These are phyloP conservation scores for Nemania bipapillata DNA, from an alignment of 2,329 filamentous ascomycete species.

Conservation along the genomic window DNA sequence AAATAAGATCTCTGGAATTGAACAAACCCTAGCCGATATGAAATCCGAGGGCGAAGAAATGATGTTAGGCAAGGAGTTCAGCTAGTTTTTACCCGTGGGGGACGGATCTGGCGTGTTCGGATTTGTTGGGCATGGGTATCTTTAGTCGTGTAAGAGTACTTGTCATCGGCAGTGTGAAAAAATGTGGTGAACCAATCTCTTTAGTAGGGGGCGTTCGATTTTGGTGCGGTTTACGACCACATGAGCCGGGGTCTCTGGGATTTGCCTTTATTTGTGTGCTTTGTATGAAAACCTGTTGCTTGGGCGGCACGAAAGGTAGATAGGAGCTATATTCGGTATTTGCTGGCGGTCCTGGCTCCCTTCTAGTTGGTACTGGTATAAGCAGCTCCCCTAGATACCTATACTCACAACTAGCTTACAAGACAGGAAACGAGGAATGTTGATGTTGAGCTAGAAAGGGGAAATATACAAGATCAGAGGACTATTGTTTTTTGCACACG, in stretches of 20 bases:
- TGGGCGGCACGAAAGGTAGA: background rate
- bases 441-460: background rate
- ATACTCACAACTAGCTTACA: conserved; percentile 24
- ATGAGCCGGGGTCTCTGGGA: conserved; percentile 36
- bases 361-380: conserved; percentile 27
- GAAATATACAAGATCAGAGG: conserved; percentile 54
- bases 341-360: conserved; percentile 6
- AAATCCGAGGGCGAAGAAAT: conserved; percentile 67
- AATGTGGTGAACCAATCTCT: conserved; percentile 5
- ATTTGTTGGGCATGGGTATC: conserved; percentile 22
- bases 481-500: conserved; percentile 67
- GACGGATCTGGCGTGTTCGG: conserved; percentile 5
- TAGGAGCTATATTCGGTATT: conserved; percentile 21
- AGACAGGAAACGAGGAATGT: background rate
- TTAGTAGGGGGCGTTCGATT: conserved; percentile 21
- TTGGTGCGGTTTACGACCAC: conserved; percentile 37
- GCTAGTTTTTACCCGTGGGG: conserved; percentile 44
- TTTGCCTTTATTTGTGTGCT: conserved; percentile 27
- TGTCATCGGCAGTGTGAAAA: conserved; percentile 19
- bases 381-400: conserved; percentile 41
- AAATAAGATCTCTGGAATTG: conserved; percentile 64
- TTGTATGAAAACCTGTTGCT: conserved; percentile 14
- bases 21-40: conserved; percentile 64
- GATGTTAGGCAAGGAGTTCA: conserved; percentile 54
- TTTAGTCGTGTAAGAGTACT: conserved; percentile 19